Conservation (phyloP, 768 basidiomycete genomes). For the Dentipellis fragilis region DNA sequence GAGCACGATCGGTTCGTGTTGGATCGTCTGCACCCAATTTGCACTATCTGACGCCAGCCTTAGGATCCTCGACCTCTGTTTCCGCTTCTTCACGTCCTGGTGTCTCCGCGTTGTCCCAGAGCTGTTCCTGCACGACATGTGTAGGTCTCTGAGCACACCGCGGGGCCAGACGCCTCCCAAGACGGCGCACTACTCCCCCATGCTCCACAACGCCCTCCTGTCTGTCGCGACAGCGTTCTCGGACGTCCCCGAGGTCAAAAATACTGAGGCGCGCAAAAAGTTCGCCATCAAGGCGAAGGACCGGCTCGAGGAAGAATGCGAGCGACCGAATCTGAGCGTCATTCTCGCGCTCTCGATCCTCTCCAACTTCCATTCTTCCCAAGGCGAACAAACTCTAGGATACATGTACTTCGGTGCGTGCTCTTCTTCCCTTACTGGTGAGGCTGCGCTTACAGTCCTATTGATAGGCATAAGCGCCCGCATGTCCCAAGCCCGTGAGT, state of each 20-base stretch:
- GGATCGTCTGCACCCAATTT: background rate
- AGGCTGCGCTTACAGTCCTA: background rate
- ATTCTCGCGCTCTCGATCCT: conserved; percentile 31
- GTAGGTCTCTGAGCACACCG: conserved; percentile 23
- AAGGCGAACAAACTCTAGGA: conserved; percentile 32
- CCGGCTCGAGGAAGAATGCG: conserved; percentile 29
- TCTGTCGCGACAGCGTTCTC: conserved; percentile 29
- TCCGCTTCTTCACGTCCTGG: conserved; percentile 31
- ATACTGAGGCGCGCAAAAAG: conserved; percentile 17
- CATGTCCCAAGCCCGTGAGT: conserved; percentile 50
- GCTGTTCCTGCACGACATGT: conserved; percentile 33
- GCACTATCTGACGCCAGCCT: background rate
- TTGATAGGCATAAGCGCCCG: conserved; percentile 44
- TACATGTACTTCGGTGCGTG: conserved; percentile 31
- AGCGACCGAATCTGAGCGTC: conserved; percentile 29
- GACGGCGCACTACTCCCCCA: conserved; percentile 56
- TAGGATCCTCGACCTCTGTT: conserved; percentile 28
- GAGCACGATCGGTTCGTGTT: conserved; percentile 20
- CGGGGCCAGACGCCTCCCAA: conserved; percentile 22
- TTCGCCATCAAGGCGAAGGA: conserved; percentile 30
- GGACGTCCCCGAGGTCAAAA: conserved; percentile 25
- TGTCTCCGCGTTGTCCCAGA: conserved; percentile 28
- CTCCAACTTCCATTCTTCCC: conserved; percentile 27
- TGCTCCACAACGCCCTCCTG: conserved; percentile 62
- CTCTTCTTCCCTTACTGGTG: background rate